Evolutionary conservation across 306 rosid genomes (phyloP).

Genomic region (Mimosa bimucronata): DNA sequence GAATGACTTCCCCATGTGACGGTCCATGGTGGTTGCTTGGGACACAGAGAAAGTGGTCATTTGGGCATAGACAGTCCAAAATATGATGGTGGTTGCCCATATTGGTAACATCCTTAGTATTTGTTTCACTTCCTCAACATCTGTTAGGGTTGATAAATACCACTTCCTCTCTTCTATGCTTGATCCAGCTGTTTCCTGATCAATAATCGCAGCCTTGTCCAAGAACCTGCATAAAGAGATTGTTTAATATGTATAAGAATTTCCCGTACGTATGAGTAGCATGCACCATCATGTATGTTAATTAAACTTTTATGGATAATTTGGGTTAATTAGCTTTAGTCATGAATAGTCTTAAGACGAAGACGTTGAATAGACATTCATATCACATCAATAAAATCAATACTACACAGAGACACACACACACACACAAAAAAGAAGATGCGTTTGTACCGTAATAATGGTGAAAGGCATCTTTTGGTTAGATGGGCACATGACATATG

Average conservation of each 20-base stretch:
- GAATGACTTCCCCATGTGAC: constrained; percentile 68
- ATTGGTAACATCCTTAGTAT: constrained; percentile 77
- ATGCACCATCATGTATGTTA: too few relatives aligned
- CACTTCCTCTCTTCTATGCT: constrained; percentile 48
- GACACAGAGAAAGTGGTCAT: constrained; percentile 89
- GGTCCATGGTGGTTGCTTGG: constrained; percentile 86
- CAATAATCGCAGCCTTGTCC: constrained; percentile 79
- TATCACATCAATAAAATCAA: not conserved
- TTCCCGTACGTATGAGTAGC: not conserved
- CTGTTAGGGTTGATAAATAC: constrained; percentile 66
- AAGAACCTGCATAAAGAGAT: constrained; percentile 55
- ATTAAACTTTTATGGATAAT: not conserved
- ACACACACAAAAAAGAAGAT: too few relatives aligned
- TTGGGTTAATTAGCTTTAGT: not conserved
- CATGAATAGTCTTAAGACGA: not conserved
- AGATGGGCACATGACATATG: not conserved
- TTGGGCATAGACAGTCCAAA: constrained; percentile 85
- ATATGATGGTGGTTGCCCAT: constrained; percentile 86
- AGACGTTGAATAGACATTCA: not conserved
- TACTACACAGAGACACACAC: too few relatives aligned
- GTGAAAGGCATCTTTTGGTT: not conserved
- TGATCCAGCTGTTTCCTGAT: not conserved
- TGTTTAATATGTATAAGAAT: not conserved
- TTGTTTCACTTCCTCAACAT: constrained; percentile 81
- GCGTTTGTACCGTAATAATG: not conserved